Evolutionary conservation across 106 monocot species (phyloP).

Genomic region (Xerophyta viscosa): DNA sequence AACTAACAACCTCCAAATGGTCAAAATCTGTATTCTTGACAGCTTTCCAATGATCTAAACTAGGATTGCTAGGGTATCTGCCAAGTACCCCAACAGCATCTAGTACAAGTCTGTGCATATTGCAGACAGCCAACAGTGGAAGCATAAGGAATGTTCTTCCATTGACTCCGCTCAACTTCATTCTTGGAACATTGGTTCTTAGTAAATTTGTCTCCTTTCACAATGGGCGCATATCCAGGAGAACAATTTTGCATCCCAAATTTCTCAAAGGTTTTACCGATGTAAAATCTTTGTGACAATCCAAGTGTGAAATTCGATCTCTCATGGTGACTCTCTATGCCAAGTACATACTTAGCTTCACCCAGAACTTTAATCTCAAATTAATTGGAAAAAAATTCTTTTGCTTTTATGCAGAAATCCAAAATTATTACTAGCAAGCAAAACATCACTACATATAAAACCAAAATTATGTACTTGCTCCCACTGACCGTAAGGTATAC

Average conservation of each 20-base stretch:
- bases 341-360: not conserved
- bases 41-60: not conserved
- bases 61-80: conserved; percentile 1
- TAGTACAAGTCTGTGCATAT: conserved; percentile 1
- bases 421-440: not conserved
- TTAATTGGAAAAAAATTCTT: not conserved
- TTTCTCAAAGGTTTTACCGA: not conserved
- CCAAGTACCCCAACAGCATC: conserved; percentile 1
- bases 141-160: not conserved
- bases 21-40: not conserved
- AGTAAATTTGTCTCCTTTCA: not conserved
- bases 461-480: conserved; percentile 3
- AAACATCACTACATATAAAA: conserved; percentile 6
- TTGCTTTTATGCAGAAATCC: not conserved
- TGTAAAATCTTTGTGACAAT: not conserved
- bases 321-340: not conserved
- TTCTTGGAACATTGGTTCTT: not conserved
- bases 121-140: not conserved
- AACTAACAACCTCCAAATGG: not conserved
- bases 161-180: not conserved
- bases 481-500: not conserved
- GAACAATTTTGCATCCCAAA: not conserved
- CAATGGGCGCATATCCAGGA: not conserved
- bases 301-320: not conserved
- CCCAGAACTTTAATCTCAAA: conserved; percentile 9